Base-by-base conservation (phyloP, 2,329 filamentous ascomycete species). In the Ophiosphaerella narmari region DNA sequence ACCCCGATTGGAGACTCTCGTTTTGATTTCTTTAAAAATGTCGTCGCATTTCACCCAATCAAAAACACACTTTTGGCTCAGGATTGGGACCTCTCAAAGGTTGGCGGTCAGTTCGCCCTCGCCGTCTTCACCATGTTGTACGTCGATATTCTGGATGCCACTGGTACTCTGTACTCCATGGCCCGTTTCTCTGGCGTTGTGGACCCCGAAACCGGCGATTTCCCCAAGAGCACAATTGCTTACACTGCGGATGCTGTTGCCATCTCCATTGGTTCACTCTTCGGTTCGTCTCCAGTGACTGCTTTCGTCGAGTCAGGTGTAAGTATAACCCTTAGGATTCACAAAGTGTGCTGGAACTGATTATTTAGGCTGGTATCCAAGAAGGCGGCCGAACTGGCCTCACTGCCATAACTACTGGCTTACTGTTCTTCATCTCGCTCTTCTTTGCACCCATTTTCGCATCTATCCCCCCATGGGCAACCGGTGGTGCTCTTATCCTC, bases 401-500 rank as follows among this genome's bases (percentile, higher is more conserved):
- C 14, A 93, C 90, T 0, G 86, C 90, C 36, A 89, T 92, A 69
- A 78, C 83, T 7, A 88, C 89, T 0, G 91, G 91, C 4, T 40
- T 95, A 38, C 91, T 88, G 75, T 96, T 96, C 78, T 68, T 72
- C 50, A 84, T 95, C 67, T 85, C 89, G 44, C 82, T 96, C 52
- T 95, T 95, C 80, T 95, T 95, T 69, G 90, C 90, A 0, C 91
- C 91, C 0, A 93, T 95, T 50, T 95, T 95, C 66, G 90, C 91
- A 5, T 92, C 89, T 0, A 94, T 95, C 49, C 91, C 91, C 3
- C 87, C 90, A 0, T 95, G 90, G 89, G 91, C 91, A 1, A 96
- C 91, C 0, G 91, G 91, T 37, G 91, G 88, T 69, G 91, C 91
- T n/a, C 81, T 95, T 21, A 82, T 95, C 60, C 84, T 96, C 37